Evolutionary conservation across 208 protist genomes (phyloP).

Genomic region (Crithidia acanthocephali): DNA sequence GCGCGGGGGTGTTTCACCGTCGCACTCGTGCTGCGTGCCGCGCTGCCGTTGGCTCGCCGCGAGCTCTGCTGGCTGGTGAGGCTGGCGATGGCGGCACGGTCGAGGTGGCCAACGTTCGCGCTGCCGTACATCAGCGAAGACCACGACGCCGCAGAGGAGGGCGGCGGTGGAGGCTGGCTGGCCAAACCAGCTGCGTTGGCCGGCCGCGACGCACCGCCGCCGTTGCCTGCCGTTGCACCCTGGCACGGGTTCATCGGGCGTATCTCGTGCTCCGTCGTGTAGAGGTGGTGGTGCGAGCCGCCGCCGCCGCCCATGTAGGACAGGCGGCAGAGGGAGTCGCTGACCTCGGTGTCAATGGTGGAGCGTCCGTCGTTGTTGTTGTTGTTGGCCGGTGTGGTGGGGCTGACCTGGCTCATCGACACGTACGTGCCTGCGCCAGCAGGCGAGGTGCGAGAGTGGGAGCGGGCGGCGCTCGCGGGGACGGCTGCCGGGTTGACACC

Average conservation of each 20-base stretch:
- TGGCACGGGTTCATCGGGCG: slow-evolving; percentile 57
- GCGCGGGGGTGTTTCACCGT: slow-evolving; percentile 48
- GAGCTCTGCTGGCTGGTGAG: slow-evolving; percentile 29
- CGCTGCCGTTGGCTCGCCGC: slow-evolving; percentile 27
- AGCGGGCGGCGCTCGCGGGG: slow-evolving; percentile 10
- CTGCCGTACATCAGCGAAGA: slow-evolving; percentile 26
- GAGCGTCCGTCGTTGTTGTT: slow-evolving; percentile 52
- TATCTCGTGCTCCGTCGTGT: slow-evolving; percentile 34
- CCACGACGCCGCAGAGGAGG: slow-evolving; percentile 13
- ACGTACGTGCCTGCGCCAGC: slow-evolving; percentile 8
- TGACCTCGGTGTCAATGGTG: slow-evolving; percentile 87
- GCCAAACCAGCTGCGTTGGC: not conserved
- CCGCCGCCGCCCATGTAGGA: slow-evolving; percentile 30
- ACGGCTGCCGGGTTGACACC: too few species aligned
- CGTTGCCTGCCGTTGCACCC: slow-evolving; percentile 5
- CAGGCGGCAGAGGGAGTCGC: slow-evolving; percentile 62
- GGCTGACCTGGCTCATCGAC: slow-evolving; percentile 15
- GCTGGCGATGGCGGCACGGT: slow-evolving; percentile 32
- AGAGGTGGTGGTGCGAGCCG: slow-evolving; percentile 27
- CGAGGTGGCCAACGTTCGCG: slow-evolving; percentile 32
- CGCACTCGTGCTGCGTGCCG: slow-evolving; percentile 34
- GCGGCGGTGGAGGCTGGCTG: not conserved
- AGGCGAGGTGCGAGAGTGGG: slow-evolving; percentile 33
- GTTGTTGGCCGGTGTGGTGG: slow-evolving; percentile 1
- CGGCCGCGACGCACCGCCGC: slow-evolving; percentile 5